phyloP scores from a whole-genome alignment of 495 filamentous ascomycete species.

The Aspergillus campestris region DNA sequence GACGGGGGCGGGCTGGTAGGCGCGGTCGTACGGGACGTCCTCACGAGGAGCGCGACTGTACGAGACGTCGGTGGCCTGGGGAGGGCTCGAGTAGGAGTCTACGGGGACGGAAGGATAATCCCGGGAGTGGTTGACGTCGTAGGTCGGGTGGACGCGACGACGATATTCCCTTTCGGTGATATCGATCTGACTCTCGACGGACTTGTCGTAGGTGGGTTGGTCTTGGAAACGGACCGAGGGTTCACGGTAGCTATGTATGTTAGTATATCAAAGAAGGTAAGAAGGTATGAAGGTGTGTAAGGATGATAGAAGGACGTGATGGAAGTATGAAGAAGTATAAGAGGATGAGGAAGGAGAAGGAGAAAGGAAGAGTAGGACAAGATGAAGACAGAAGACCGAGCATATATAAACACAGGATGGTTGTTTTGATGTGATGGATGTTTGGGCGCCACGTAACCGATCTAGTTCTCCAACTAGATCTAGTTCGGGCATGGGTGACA shows the following conservation, averaged over 20 bases:
- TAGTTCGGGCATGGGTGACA: conserved; percentile 10
- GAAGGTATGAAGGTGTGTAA: conserved; percentile 15
- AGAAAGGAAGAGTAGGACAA: background rate
- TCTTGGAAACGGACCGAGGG: conserved; percentile 49
- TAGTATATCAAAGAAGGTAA: conserved; percentile 17
- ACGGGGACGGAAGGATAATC: conserved; percentile 35
- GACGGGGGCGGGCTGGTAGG: conserved; percentile 18
- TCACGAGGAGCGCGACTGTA: conserved; percentile 17
- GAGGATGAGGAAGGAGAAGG: background rate
- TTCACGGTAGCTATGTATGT: conserved; percentile 44
- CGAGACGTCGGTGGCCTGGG: conserved; percentile 19
- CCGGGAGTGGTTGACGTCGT: conserved; percentile 53
- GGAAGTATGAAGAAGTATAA: background rate
- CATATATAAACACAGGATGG: background rate
- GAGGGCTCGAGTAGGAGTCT: conserved; percentile 12
- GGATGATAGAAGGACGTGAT: conserved; percentile 7
- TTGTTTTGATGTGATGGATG: conserved; percentile 6
- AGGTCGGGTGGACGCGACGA: conserved; percentile 62
- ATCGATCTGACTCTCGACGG: conserved; percentile 59
- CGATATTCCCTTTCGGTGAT: conserved; percentile 79
- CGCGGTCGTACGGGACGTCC: conserved; percentile 25
- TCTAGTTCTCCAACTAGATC: conserved; percentile 26
- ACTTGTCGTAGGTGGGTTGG: conserved; percentile 43
- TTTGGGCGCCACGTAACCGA: conserved; percentile 31
- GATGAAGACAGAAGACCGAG: conserved; percentile 3